These are phyloP conservation scores for Syzygium jambos DNA, from an alignment of 345 rosid genomes.

Conservation along the genomic window DNA sequence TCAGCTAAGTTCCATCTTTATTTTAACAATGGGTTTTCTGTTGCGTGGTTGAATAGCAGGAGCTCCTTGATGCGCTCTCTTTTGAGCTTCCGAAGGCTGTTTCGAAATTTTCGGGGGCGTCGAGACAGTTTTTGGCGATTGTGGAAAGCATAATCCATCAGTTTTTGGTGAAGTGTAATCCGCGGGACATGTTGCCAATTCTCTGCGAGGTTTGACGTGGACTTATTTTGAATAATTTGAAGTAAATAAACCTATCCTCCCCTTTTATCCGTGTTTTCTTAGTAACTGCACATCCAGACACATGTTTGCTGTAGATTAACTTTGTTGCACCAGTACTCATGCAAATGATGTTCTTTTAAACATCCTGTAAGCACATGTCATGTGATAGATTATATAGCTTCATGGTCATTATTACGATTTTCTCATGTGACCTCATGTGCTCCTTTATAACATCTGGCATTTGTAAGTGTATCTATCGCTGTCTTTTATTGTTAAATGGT, in stretches of 20 bases:
- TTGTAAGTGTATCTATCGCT: neutral
- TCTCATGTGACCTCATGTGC: neutral
- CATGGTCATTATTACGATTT: neutral
- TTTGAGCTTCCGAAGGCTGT: slow-evolving; percentile 66
- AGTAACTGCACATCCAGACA: neutral
- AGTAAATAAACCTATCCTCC: neutral
- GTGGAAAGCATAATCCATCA: slow-evolving; percentile 37
- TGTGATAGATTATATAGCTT: neutral
- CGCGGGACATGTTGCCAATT: slow-evolving; percentile 80
- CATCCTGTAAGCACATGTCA: neutral
- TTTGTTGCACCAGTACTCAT: neutral
- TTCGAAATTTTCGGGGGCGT: slow-evolving; percentile 48
- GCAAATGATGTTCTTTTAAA: neutral
- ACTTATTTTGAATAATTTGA: neutral
- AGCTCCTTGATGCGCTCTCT: slow-evolving; percentile 51
- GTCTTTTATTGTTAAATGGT: neutral
- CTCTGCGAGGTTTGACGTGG: slow-evolving; percentile 59
- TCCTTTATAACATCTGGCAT: neutral
- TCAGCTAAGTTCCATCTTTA: neutral
- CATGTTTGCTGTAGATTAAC: neutral
- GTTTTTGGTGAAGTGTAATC: slow-evolving; percentile 48
- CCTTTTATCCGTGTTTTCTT: neutral
- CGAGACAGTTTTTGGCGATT: slow-evolving; percentile 36
- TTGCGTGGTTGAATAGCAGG: slow-evolving; percentile 27
- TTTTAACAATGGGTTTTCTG: neutral